Conservation (phyloP, 2,329 filamentous ascomycete genomes). For the Cercospora sp. region DNA sequence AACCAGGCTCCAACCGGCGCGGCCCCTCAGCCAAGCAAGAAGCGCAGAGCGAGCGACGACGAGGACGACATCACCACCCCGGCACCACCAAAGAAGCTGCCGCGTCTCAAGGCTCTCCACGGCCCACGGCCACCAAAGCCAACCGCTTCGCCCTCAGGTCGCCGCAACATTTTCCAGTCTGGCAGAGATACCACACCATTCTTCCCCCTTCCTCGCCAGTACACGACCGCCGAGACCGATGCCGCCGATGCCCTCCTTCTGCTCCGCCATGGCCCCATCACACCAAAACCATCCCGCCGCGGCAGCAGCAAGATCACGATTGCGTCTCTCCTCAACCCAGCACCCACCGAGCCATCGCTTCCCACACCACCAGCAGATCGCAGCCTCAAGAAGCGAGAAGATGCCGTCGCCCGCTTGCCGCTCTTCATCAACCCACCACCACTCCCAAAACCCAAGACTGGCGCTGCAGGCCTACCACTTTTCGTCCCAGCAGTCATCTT, state of each 20-base stretch:
- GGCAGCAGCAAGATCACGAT: constrained; percentile 2
- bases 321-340: constrained; percentile 5
- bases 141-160: not conserved
- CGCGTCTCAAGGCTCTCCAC: constrained; percentile 6
- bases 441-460: not conserved
- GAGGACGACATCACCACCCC: not conserved
- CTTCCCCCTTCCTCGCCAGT: not conserved
- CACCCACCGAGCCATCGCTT: not conserved
- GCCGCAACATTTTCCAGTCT: not conserved
- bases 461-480: not conserved
- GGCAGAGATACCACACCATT: not conserved
- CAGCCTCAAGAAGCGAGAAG: not conserved
- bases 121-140: not conserved
- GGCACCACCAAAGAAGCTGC: not conserved
- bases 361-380: not conserved
- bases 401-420: not conserved
- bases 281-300: not conserved
- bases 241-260: not conserved
- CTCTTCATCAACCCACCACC: not conserved
- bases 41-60: constrained; percentile 1
- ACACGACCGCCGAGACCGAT: not conserved
- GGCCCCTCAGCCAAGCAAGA: not conserved
- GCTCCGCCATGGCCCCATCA: not conserved
- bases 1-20: not conserved
- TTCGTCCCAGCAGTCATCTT: not conserved